These are phyloP conservation scores for Cerioporus squamosus DNA, from an alignment of 1,284 basidiomycete species.

Conservation along the genomic window DNA sequence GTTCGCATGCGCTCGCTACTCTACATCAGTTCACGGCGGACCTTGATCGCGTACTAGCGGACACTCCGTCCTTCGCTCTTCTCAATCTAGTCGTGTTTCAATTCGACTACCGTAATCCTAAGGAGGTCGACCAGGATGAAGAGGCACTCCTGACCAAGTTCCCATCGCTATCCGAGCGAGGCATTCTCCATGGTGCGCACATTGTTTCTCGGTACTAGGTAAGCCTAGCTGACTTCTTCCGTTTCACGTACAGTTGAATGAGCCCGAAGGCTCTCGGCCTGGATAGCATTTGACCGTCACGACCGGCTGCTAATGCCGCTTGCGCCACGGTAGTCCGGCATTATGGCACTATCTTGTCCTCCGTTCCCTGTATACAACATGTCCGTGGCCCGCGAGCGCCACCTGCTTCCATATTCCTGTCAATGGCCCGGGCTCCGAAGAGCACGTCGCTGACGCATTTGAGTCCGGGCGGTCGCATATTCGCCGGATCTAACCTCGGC, in stretches of 20 bases:
- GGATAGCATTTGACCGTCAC: no score
- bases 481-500: neutral
- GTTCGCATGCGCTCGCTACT: constrained; percentile 18
- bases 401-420: no score
- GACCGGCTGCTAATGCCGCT: neutral
- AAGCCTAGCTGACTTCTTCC: neutral
- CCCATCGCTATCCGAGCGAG: neutral
- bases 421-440: no score
- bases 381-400: no score
- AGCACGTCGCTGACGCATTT: no score
- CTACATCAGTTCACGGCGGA: constrained; percentile 10
- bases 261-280: neutral
- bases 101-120: constrained; percentile 5
- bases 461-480: neutral
- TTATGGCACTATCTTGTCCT: no score
- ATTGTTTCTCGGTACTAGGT: no score
- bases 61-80: neutral
- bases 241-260: neutral
- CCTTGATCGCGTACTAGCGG: constrained; percentile 8
- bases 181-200: constrained; percentile 4
- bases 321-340: neutral
- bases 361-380: no score
- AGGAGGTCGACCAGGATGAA: constrained; percentile 10
- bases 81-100: constrained; percentile 7
- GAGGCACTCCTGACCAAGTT: constrained; percentile 5